A percentile compares a stretch with the other conserved stretches of the same genome.
phyloP scores from a whole-genome alignment of 2,329 filamentous ascomycete species.

The Colletotrichum costaricense region DNA sequence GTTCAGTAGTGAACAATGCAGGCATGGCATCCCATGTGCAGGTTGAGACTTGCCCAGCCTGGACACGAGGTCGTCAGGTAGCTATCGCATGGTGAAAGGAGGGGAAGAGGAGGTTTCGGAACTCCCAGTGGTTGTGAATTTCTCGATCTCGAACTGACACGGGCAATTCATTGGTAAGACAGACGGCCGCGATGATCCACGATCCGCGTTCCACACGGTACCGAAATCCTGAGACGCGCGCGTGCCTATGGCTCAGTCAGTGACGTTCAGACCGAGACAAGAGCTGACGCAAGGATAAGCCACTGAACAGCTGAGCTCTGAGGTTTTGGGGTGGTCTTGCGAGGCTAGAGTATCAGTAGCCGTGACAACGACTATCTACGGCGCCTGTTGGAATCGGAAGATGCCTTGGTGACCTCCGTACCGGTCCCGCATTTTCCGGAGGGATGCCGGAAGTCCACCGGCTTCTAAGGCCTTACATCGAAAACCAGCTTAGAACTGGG shows the following conservation, averaged over 20 bases:
- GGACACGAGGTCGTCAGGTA: background rate
- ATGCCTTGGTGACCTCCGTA: background rate
- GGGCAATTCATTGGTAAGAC: background rate
- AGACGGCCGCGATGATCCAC: constrained; percentile 3
- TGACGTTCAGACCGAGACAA: background rate
- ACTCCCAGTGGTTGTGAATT: background rate
- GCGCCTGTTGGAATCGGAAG: background rate
- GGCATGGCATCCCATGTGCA: background rate
- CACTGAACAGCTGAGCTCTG: background rate
- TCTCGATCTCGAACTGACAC: background rate
- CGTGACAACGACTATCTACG: background rate
- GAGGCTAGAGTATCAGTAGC: background rate
- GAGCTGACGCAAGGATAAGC: background rate
- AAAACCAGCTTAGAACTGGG: background rate
- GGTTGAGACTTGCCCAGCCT: background rate
- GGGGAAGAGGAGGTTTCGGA: background rate
- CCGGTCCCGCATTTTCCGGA: background rate
- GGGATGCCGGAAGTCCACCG: background rate
- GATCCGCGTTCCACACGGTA: background rate
- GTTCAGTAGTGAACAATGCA: background rate
- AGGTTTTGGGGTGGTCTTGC: background rate
- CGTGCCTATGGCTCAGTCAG: background rate
- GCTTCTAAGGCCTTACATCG: background rate
- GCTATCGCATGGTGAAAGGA: background rate
- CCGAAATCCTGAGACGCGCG: background rate